These are phyloP conservation scores for Aureobasidium lini DNA, from an alignment of 2,329 filamentous ascomycete genomes.

Conservation along the genomic window DNA sequence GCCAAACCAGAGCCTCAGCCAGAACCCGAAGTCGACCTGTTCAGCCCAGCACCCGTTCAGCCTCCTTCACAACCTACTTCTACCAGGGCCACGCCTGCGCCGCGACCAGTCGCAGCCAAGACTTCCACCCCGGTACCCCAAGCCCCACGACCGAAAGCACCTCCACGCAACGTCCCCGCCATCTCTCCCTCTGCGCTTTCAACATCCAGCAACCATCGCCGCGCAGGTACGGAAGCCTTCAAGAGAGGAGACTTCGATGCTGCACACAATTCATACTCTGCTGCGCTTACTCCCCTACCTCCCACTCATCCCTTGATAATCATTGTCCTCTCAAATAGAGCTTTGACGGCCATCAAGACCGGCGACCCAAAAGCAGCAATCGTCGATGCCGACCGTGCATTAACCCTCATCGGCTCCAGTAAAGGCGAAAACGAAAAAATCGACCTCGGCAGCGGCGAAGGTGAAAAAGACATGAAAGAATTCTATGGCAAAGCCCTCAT, in stretches of 20 bases:
- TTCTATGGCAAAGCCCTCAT: slow-evolving; percentile 90
- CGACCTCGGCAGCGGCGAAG: slow-evolving; percentile 51
- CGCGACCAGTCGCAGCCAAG: neutral
- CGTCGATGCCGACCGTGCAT: slow-evolving; percentile 70
- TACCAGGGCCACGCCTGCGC: slow-evolving; percentile 8
- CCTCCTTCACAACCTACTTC: neutral
- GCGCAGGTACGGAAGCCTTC: slow-evolving; percentile 79
- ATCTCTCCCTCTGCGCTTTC: slow-evolving; percentile 63
- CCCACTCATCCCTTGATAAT: slow-evolving; percentile 74
- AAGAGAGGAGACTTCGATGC: slow-evolving; percentile 88
- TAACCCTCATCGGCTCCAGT: slow-evolving; percentile 69
- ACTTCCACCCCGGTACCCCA: slow-evolving; percentile 21
- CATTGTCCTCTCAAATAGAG: slow-evolving; percentile 83
- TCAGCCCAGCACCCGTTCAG: slow-evolving; percentile 22
- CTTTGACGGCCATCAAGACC: slow-evolving; percentile 82
- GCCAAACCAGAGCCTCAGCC: slow-evolving; percentile 31
- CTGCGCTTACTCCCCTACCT: slow-evolving; percentile 68
- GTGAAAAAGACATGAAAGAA: slow-evolving; percentile 77
- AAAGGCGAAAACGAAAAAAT: slow-evolving; percentile 77
- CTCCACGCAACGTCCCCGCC: slow-evolving; percentile 55
- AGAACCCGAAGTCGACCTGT: slow-evolving; percentile 29
- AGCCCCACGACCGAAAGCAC: slow-evolving; percentile 38
- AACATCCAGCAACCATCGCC: slow-evolving; percentile 68
- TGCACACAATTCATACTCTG: slow-evolving; percentile 75
- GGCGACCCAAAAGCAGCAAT: slow-evolving; percentile 86